phyloP scores from a whole-genome alignment of 345 rosid species.

The Heritiera fomes region DNA sequence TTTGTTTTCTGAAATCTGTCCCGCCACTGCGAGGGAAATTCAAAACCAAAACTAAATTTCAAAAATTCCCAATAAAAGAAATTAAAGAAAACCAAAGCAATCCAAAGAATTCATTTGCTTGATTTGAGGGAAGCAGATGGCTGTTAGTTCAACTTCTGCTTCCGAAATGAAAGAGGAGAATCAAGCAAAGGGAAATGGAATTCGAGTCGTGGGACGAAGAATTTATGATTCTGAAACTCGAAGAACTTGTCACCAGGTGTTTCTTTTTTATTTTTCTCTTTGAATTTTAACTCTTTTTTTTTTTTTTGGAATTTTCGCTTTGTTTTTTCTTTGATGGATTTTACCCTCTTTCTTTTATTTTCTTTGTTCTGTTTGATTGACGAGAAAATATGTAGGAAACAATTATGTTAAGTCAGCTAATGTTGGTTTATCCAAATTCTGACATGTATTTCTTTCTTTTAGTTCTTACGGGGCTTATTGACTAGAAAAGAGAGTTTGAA shows the following conservation, averaged over 20 bases:
- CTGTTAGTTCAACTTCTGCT: conserved; percentile 9
- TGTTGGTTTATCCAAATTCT: neutral
- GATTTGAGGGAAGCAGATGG: neutral
- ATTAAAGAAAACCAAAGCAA: neutral
- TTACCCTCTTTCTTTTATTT: neutral
- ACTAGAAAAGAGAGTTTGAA: neutral
- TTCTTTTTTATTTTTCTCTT: neutral
- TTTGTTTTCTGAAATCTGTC: neutral
- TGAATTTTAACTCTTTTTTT: neutral
- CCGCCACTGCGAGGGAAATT: conserved; percentile 17
- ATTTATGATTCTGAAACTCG: conserved; percentile 61
- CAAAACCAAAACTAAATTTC: neutral
- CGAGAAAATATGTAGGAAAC: neutral
- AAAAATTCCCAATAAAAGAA: neutral
- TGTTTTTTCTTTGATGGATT: neutral
- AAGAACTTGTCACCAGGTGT: conserved; percentile 81
- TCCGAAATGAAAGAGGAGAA: conserved; percentile 13
- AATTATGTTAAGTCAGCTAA: too few relatives aligned
- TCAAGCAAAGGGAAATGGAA: conserved; percentile 43
- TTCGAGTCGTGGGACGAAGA: conserved; percentile 49
- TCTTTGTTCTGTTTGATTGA: neutral
- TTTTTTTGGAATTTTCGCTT: neutral
- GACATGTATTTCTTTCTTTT: neutral
- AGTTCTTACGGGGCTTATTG: too few relatives aligned
- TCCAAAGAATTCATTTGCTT: neutral